Evolutionary conservation across 257 asterid genomes (phyloP), one percentile per base, ranked within the genome.

Genomic region (Nicotiana undulata): DNA sequence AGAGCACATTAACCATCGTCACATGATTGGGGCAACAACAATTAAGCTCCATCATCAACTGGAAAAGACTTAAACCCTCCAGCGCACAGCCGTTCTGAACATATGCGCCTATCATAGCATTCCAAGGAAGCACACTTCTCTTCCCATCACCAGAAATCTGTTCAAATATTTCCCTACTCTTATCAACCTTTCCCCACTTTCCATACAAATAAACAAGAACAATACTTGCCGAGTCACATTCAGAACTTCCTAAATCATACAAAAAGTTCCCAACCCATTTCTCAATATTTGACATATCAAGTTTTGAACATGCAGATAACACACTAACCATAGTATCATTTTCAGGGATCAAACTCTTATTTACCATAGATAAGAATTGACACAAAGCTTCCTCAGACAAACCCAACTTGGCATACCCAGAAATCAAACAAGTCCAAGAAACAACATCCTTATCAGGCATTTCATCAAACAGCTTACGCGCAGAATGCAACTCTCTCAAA

Each of bases 361-460:
- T 82, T 66, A 89, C 80, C 97, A 91, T 92, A 44, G 26, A 72
- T 63, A 84, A 40, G 83, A 91, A 92, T 0, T 91, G 76, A 34
- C 79, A 16, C 82, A 93, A 80, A 13, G 87, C 93, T 61, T 91
- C 91, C 7, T 88, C 94, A 18, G 89, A 60, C 26, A 84, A 77
- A 34, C 93, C 90, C 32, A 79, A 81, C 61, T 59, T 87, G 37
- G 97, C 91, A 80, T 89, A 91, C 79, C 94, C 97, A 37, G 90
- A 87, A 83, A 93, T 90, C 93, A 92, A 85, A 88, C 86, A 80
- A 63, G 96, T 91, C 98, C 97, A 93, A 79, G 91, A 87, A 67
- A 90, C 89, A 81, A 79, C 70, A 60, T 70, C 81, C 77, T 84
- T 85, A 0, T 88, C 88, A 16, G 92, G 86, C 93, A 92, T 92